These are phyloP conservation scores for Euphorbia peplus DNA, from an alignment of 345 rosid genomes.

Conservation along the genomic window DNA sequence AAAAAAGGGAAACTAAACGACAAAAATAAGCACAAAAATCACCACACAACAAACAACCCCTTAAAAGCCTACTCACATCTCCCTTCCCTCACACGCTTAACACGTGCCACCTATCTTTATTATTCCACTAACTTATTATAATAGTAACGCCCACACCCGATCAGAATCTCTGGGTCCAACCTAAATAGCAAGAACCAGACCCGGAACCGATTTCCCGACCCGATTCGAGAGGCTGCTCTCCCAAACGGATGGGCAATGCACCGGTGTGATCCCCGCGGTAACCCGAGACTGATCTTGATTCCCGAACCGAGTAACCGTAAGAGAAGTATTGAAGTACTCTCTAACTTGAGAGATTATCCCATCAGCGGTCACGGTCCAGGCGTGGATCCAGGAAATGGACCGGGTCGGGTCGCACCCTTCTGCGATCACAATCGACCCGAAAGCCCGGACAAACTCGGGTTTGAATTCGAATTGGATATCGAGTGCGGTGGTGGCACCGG, in stretches of 20 bases:
- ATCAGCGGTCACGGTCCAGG: slow-evolving; percentile 83
- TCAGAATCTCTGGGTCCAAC: not conserved
- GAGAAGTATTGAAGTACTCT: slow-evolving; percentile 93
- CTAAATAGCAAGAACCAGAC: slow-evolving; percentile 75
- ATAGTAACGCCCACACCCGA: slow-evolving; percentile 29
- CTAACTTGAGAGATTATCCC: slow-evolving; percentile 91
- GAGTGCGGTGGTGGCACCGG: slow-evolving; percentile 41
- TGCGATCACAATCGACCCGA: slow-evolving; percentile 69
- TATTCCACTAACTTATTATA: slow-evolving; percentile 6
- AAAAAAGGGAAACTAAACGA: not conserved
- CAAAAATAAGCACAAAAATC: not conserved
- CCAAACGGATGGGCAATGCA: slow-evolving; percentile 73
- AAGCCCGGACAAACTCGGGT: slow-evolving; percentile 43
- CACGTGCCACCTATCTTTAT: slow-evolving; percentile 21
- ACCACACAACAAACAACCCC: too few species aligned
- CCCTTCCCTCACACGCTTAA: slow-evolving; percentile 5
- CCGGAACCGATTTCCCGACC: slow-evolving; percentile 89
- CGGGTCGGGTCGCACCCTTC: slow-evolving; percentile 71
- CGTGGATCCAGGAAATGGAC: slow-evolving; percentile 88
- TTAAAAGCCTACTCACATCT: slow-evolving; percentile 28
- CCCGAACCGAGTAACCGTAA: slow-evolving; percentile 77
- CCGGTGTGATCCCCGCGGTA: slow-evolving; percentile 37
- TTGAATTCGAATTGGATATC: slow-evolving; percentile 41
- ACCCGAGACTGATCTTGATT: slow-evolving; percentile 19
- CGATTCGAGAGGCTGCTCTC: slow-evolving; percentile 71